Conservation (phyloP, 2,329 filamentous ascomycete genomes). For the Ampelomyces quisqualis region DNA sequence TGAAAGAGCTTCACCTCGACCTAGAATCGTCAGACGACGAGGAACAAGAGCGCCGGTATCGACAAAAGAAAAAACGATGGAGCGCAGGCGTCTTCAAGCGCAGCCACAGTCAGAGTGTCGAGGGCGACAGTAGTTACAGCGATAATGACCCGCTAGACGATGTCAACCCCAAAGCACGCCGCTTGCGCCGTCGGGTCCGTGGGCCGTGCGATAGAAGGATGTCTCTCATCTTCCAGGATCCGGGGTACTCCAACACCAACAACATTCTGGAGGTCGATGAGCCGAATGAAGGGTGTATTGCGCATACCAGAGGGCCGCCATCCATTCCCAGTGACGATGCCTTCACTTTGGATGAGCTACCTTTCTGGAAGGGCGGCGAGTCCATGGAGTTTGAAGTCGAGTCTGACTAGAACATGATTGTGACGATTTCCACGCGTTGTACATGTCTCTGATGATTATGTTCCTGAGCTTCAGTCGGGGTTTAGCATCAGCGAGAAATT, state of each 20-base stretch:
- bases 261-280: slow-evolving; percentile 44
- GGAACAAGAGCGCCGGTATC: slow-evolving; percentile 31
- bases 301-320: slow-evolving; percentile 37
- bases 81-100: slow-evolving; percentile 49
- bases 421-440: neutral
- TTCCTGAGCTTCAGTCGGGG: slow-evolving; percentile 2
- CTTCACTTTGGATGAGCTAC: slow-evolving; percentile 42
- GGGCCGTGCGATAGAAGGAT: slow-evolving; percentile 39
- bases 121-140: slow-evolving; percentile 47
- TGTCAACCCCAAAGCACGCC: slow-evolving; percentile 41
- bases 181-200: slow-evolving; percentile 47
- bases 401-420: slow-evolving; percentile 17
- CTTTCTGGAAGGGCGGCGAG: slow-evolving; percentile 39
- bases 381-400: slow-evolving; percentile 31
- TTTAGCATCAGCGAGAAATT: slow-evolving; percentile 14
- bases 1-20: slow-evolving; percentile 41
- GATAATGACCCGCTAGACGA: slow-evolving; percentile 47
- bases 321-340: slow-evolving; percentile 44
- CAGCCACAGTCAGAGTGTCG: slow-evolving; percentile 49
- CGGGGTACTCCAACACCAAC: slow-evolving; percentile 40
- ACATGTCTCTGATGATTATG: slow-evolving; percentile 1
- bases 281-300: slow-evolving; percentile 34
- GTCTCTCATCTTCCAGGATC: slow-evolving; percentile 44
- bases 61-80: slow-evolving; percentile 46
- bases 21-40: slow-evolving; percentile 39